A percentile compares a stretch with the other conserved stretches of the same genome.
Evolutionary conservation across 257 asterid species (phyloP).

Genomic region (Scutellaria baicalensis): DNA sequence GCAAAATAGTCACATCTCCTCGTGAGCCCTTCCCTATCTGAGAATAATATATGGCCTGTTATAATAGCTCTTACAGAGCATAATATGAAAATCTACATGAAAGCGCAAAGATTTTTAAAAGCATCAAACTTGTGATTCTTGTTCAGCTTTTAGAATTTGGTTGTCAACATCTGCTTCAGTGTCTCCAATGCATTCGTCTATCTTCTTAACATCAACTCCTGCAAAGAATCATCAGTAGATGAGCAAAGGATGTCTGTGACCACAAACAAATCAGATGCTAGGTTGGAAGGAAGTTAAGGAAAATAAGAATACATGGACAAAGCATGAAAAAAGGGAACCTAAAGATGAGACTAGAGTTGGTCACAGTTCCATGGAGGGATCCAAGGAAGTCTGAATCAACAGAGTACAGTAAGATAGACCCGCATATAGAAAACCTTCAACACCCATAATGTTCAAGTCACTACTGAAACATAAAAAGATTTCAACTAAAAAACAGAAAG

Average conservation of each 20-base stretch:
- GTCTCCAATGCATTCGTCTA: constrained; percentile 74
- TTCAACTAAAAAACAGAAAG: background rate
- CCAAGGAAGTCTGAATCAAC: background rate
- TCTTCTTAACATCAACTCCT: constrained; percentile 63
- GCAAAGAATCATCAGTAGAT: background rate
- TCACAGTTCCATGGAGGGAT: no score
- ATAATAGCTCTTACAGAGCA: background rate
- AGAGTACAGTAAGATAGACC: background rate
- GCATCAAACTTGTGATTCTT: constrained; percentile 36
- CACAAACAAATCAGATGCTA: background rate
- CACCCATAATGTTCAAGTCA: background rate
- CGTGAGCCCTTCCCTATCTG: constrained; percentile 49
- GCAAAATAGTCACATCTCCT: constrained; percentile 60
- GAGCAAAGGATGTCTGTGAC: background rate
- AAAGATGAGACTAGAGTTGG: no score
- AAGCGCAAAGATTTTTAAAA: background rate
- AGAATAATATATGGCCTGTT: background rate
- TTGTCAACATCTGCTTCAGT: constrained; percentile 67
- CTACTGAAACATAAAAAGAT: background rate
- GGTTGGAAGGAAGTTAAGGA: background rate
- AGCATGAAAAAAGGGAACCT: background rate
- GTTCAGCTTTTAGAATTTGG: constrained; percentile 49
- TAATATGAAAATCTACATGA: background rate
- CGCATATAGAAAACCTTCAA: background rate
- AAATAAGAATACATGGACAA: background rate